These are phyloP conservation scores for Pleurotus sapidus DNA, from an alignment of 768 basidiomycete genomes.

Conservation along the genomic window DNA sequence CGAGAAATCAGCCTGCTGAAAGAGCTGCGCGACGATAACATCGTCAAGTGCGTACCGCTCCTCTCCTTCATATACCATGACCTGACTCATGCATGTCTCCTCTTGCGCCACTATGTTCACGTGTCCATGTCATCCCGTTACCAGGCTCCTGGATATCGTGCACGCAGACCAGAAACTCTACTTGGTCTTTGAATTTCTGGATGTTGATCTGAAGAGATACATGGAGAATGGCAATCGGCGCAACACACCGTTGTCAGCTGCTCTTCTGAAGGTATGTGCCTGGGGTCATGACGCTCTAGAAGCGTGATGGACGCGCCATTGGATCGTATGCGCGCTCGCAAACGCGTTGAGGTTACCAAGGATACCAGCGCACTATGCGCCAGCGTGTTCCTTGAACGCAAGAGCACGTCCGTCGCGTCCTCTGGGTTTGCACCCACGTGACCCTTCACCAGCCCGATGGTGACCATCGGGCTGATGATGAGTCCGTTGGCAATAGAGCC, in stretches of 20 bases:
- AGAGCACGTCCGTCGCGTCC: background rate
- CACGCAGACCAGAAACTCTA: constrained; percentile 97
- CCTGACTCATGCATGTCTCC: constrained; percentile 4
- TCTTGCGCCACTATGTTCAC: background rate
- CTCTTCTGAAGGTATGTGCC: constrained; percentile 75
- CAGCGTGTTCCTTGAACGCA: no score
- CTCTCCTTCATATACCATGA: background rate
- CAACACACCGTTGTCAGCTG: constrained; percentile 67
- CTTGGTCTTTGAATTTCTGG: constrained; percentile 96
- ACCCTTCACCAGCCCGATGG: background rate
- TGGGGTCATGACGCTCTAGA: constrained; percentile 4
- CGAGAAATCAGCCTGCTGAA: constrained; percentile 97
- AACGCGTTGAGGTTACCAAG: constrained; percentile 6
- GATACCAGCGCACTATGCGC: no score
- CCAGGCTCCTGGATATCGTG: constrained; percentile 91
- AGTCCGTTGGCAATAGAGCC: background rate
- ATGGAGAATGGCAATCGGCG: constrained; percentile 84
- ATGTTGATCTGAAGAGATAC: constrained; percentile 94
- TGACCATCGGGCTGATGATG: background rate
- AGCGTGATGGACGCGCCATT: constrained; percentile 20
- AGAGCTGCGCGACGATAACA: constrained; percentile 94
- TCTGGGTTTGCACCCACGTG: background rate
- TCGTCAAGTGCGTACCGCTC: constrained; percentile 68
- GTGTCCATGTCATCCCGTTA: constrained; percentile 2
- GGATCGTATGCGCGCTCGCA: background rate